These are phyloP conservation scores for Pseudopediastrum boryanum DNA, from an alignment of 139 green algal species.

Conservation along the genomic window DNA sequence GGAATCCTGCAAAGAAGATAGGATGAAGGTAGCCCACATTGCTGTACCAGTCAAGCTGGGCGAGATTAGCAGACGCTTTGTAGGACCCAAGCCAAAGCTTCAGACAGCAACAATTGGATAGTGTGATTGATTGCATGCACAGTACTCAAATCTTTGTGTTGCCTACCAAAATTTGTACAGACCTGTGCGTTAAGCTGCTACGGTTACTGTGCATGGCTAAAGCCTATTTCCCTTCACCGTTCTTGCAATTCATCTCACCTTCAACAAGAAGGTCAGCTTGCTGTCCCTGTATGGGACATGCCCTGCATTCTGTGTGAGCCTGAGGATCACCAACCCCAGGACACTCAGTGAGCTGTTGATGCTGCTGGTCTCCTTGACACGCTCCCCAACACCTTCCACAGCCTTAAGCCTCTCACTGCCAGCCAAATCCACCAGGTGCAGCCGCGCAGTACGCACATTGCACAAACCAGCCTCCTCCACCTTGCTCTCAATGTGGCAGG, in stretches of 20 bases:
- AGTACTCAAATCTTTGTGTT: no score
- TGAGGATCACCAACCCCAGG: conserved; percentile 91
- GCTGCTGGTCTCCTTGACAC: conserved; percentile 86
- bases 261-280: conserved; percentile 97
- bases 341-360: conserved; percentile 97
- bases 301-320: conserved; percentile 75
- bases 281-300: conserved; percentile 97
- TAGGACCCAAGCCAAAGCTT: no score
- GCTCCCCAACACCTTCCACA: conserved; percentile 67
- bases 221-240: no score
- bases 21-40: no score
- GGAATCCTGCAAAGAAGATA: conserved; percentile 73
- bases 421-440: conserved; percentile 97
- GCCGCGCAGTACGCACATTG: conserved; percentile 43
- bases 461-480: conserved; percentile 10
- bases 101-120: no score
- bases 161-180: no score
- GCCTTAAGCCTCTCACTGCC: conserved; percentile 80
- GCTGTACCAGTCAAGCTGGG: no score
- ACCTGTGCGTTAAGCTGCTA: no score
- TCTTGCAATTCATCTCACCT: conserved; percentile 27
- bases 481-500: conserved; percentile 32
- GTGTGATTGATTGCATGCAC: no score
- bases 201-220: no score
- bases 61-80: no score